Conservation (phyloP, 2,329 filamentous ascomycete genomes). For the Periconia sp. region DNA sequence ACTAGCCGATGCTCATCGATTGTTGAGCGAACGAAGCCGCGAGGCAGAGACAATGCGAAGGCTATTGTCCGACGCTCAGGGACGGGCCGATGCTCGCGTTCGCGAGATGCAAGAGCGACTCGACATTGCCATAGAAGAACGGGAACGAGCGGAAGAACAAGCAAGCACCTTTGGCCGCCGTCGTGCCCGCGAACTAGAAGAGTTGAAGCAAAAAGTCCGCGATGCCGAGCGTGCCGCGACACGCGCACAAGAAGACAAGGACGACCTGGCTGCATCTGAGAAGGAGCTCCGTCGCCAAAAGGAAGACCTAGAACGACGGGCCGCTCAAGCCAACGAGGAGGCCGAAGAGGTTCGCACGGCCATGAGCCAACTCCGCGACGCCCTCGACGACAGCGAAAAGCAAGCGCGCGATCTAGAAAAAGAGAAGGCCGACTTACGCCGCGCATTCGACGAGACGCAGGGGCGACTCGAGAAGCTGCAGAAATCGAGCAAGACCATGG, state of each 20-base stretch:
- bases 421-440: slow-evolving; percentile 74
- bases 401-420: slow-evolving; percentile 82
- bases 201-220: slow-evolving; percentile 74
- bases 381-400: slow-evolving; percentile 84
- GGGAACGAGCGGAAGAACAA: slow-evolving; percentile 91
- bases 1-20: slow-evolving; percentile 80
- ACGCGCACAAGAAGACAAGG: slow-evolving; percentile 70
- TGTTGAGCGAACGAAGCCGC: slow-evolving; percentile 83
- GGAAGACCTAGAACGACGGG: slow-evolving; percentile 73
- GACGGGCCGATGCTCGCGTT: slow-evolving; percentile 76
- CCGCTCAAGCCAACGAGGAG: slow-evolving; percentile 71
- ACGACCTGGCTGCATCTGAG: slow-evolving; percentile 74
- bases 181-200: slow-evolving; percentile 80
- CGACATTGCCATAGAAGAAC: slow-evolving; percentile 89
- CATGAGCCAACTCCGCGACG: slow-evolving; percentile 74
- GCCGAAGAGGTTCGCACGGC: slow-evolving; percentile 73
- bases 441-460: slow-evolving; percentile 76
- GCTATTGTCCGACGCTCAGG: slow-evolving; percentile 82
- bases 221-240: slow-evolving; percentile 80
- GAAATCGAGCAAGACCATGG: slow-evolving; percentile 64
- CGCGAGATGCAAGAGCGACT: slow-evolving; percentile 87
- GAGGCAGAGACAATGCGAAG: slow-evolving; percentile 95
- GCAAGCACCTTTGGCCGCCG: slow-evolving; percentile 75
- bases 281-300: slow-evolving; percentile 72
- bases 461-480: slow-evolving; percentile 76